A percentile compares a stretch with the other conserved stretches of the same genome.
Evolutionary conservation across 805 yeast genomes (phyloP).

Genomic region (Schwanniomyces vanrijiae): DNA sequence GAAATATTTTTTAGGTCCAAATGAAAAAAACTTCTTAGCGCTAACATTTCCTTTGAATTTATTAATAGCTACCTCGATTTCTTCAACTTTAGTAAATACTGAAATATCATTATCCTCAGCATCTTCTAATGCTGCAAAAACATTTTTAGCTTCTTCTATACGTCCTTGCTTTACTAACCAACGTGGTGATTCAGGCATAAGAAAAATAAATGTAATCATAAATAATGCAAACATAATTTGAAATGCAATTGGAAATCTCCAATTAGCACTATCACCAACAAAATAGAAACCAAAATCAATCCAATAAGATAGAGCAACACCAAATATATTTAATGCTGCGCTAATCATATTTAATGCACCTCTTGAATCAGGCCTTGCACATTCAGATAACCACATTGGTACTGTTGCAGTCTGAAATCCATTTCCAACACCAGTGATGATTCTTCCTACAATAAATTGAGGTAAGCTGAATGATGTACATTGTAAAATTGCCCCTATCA

Average conservation of each 20-base stretch:
- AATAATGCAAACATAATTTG: conserved; percentile 49
- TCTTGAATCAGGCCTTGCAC: conserved; percentile 63
- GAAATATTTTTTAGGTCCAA: conserved; percentile 46
- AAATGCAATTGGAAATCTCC: conserved; percentile 55
- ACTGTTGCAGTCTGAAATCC: conserved; percentile 76
- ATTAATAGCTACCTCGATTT: neutral
- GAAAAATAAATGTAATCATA: conserved; percentile 35
- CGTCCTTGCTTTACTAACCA: conserved; percentile 37
- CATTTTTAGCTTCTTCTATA: conserved; percentile 24
- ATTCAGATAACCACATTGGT: conserved; percentile 84
- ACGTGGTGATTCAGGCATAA: conserved; percentile 52
- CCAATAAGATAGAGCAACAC: conserved; percentile 79
- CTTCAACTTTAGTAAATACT: neutral
- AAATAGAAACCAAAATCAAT: conserved; percentile 72
- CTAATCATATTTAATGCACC: conserved; percentile 69
- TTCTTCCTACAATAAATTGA: conserved; percentile 72
- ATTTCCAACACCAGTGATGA: conserved; percentile 71
- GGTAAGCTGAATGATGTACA: conserved; percentile 51
- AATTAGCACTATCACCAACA: conserved; percentile 7
- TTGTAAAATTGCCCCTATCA: conserved; percentile 64
- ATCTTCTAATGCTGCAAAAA: conserved; percentile 11
- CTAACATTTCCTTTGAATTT: conserved; percentile 10
- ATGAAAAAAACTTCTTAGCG: conserved; percentile 7
- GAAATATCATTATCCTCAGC: conserved; percentile 4
- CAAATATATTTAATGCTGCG: conserved; percentile 67